Evolutionary conservation across 768 basidiomycete genomes (phyloP).

Genomic region (Paxillus ammoniavirescens): DNA sequence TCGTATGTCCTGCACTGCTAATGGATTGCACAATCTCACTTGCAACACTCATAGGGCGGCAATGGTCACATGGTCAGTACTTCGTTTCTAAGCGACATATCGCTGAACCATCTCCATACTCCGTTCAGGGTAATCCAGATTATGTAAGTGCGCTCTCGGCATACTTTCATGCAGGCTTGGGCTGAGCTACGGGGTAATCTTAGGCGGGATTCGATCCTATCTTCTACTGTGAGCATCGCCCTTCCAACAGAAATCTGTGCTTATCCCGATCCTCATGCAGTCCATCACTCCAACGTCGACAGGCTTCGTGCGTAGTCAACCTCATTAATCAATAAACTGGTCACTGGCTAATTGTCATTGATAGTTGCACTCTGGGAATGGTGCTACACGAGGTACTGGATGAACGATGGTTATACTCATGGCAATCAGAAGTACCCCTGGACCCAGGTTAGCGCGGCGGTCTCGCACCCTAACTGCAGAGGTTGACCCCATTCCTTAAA

Average conservation of each 20-base stretch:
- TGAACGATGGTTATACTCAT: slow-evolving; percentile 21
- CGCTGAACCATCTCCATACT: not conserved
- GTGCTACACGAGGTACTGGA: slow-evolving; percentile 29
- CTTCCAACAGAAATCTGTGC: not conserved
- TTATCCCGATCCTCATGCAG: slow-evolving; percentile 2
- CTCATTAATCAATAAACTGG: not conserved
- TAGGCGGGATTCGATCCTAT: slow-evolving; percentile 26
- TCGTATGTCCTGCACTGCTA: slow-evolving; percentile 14
- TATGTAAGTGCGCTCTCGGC: slow-evolving; percentile 14
- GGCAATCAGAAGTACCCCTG: slow-evolving; percentile 11
- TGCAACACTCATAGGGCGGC: slow-evolving; percentile 14
- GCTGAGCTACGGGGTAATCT: not conserved
- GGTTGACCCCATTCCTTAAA: not conserved
- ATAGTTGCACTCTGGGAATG: slow-evolving; percentile 31
- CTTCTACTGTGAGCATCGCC: slow-evolving; percentile 20
- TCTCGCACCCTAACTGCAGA: not conserved
- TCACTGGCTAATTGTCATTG: not conserved
- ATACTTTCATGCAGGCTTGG: not conserved
- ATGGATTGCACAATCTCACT: not conserved
- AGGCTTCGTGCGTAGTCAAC: slow-evolving; percentile 16
- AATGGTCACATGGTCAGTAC: slow-evolving; percentile 27
- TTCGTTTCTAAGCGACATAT: not conserved
- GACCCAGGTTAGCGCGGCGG: slow-evolving; percentile 18
- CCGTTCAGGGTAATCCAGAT: slow-evolving; percentile 15
- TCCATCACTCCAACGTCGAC: slow-evolving; percentile 26